A percentile compares a stretch with the other conserved stretches of the same genome.
These are phyloP conservation scores for Hypoxylon fragiforme DNA, from an alignment of 495 filamentous ascomycete species.

Conservation along the genomic window DNA sequence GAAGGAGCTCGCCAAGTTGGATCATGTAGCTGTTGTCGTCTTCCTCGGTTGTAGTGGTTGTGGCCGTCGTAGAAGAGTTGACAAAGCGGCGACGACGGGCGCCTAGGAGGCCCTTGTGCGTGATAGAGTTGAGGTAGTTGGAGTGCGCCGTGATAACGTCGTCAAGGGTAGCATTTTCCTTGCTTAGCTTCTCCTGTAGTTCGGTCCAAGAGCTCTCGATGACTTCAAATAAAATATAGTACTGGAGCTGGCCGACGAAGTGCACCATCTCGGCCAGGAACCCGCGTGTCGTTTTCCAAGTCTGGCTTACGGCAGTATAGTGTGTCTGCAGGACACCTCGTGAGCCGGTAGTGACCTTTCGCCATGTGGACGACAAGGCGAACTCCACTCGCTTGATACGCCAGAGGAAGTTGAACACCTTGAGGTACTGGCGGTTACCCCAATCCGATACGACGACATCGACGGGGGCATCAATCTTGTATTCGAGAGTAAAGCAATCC, in stretches of 20 bases:
- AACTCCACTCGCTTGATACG: conserved; percentile 98
- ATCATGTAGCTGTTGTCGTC: conserved; percentile 83
- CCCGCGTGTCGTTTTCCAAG: conserved; percentile 90
- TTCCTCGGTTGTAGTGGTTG: conserved; percentile 46
- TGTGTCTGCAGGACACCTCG: conserved; percentile 84
- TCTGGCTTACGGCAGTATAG: conserved; percentile 72
- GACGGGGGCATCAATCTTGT: conserved; percentile 95
- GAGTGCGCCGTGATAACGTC: conserved; percentile 92
- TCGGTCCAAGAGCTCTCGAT: conserved; percentile 94
- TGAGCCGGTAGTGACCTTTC: conserved; percentile 93
- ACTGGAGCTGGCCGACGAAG: conserved; percentile 94
- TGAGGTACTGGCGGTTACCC: conserved; percentile 93
- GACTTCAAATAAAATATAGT: conserved; percentile 98
- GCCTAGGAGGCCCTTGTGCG: conserved; percentile 92
- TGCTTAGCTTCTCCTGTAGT: conserved; percentile 75
- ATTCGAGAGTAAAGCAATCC: conserved; percentile 99
- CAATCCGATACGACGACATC: conserved; percentile 97
- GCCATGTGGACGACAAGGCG: conserved; percentile 85
- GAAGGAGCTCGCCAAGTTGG: conserved; percentile 89
- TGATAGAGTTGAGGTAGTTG: conserved; percentile 88
- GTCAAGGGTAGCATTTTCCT: conserved; percentile 86
- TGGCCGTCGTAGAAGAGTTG: conserved; percentile 31
- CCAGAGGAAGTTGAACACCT: conserved; percentile 99
- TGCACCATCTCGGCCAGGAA: conserved; percentile 97
- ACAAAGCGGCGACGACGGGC: conserved; percentile 51